Evolutionary conservation across 371 early-diverging fungal genomes (phyloP), one percentile per base, ranked within the genome.

Genomic region (Syncephalis fuscata): DNA sequence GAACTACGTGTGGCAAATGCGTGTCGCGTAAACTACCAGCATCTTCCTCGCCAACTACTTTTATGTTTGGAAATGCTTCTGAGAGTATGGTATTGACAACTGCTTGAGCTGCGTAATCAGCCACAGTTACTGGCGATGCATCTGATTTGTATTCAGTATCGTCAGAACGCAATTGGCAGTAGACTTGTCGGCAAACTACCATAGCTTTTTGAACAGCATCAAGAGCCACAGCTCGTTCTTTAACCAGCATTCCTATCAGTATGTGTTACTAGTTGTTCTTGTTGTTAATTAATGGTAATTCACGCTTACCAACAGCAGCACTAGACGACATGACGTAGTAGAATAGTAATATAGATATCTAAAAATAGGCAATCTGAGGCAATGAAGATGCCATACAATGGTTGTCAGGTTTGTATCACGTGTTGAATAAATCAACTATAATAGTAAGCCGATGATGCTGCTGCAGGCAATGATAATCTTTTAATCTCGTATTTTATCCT

Each of bases 81-180:
- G 69, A 58, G 17, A 95, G 68, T 44, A 80, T 64, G 1, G 76
- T 61, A 66, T 89, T 92, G 39, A 97, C 84, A n/a, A 97, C 78
- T 4, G 95, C 95, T 64, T 97, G 97, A 14, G 91, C 84, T 43
- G 88, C 82, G 61, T 77, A 94, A 61, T 97, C 97, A 20, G 94
- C 97, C 26, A 94, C 92, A 16, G 97, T 96, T 19, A 96, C 97
- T 24, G 97, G 97, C 0, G 88, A 86, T 59, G 83, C 82, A 73
- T 96, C 97, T 50, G 71, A 70, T 71, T 96, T 96, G 44, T 77
- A 85, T 46, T 89, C 55, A 3, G 85, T 78, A 57, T 86, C 82
- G 46, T 67, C 75, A 11, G 76, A 68, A 24, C 85, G 88, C 14
- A 91, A 70, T 42, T 71, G 66, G 45, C 74, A 68, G 59, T 92